Percentiles rank a stretch among this genome's conserved stretches.
Evolutionary conservation across 2,329 filamentous ascomycete species (phyloP).

Genomic region (Apiospora arundinis): DNA sequence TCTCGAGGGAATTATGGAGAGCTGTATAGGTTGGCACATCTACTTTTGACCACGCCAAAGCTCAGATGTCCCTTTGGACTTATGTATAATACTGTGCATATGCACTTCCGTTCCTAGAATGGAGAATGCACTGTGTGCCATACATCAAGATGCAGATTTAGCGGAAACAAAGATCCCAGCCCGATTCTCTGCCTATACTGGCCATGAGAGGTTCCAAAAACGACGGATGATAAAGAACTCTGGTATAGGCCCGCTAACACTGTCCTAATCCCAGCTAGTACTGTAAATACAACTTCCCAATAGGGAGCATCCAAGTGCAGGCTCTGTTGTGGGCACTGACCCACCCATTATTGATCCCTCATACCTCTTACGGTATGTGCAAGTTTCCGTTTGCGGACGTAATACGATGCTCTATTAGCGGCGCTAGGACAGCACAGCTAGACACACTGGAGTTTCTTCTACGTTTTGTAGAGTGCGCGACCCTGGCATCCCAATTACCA

Average conservation of each 20-base stretch:
- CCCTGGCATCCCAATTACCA: constrained; percentile 8
- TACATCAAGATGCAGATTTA: constrained; percentile 1
- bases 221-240: constrained; percentile 3
- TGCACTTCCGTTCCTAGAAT: background rate
- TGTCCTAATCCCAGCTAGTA: background rate
- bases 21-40: background rate
- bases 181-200: background rate
- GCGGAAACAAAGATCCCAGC: background rate
- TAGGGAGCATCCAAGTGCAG: background rate
- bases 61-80: background rate
- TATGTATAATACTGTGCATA: background rate
- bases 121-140: background rate
- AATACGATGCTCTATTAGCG: background rate
- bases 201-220: background rate
- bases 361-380: constrained; percentile 3
- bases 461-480: background rate
- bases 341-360: background rate
- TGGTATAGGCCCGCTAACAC: background rate
- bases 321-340: background rate
- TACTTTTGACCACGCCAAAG: background rate
- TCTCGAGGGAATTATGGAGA: background rate
- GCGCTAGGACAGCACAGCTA: background rate
- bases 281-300: background rate
- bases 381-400: background rate
- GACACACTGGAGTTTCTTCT: background rate